Percentiles rank a stretch among this genome's conserved stretches.
phyloP scores from a whole-genome alignment of 2,329 filamentous ascomycete species.

The Neoscytalidium dimidiatum region DNA sequence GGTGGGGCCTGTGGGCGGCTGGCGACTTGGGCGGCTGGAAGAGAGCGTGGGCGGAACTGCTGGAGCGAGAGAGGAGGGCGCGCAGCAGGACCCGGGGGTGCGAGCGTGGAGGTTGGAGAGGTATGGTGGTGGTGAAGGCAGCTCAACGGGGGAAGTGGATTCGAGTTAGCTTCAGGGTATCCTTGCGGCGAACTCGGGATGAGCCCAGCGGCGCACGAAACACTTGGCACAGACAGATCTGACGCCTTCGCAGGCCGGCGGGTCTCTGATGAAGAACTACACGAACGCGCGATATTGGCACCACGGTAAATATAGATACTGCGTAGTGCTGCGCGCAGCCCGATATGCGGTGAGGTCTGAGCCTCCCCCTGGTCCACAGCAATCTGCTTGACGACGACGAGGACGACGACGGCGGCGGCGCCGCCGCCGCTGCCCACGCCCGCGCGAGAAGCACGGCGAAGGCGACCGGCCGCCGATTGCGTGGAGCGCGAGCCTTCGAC shows the following conservation, averaged over 20 bases:
- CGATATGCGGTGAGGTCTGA: constrained; percentile 17
- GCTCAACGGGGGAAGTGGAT: constrained; percentile 13
- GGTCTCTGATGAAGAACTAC: constrained; percentile 19
- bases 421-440: background rate
- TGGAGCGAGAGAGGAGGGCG: constrained; percentile 10
- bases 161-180: constrained; percentile 17
- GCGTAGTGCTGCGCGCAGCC: constrained; percentile 1
- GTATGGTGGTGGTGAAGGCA: constrained; percentile 1
- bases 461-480: constrained; percentile 7
- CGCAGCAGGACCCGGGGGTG: constrained; percentile 11
- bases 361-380: constrained; percentile 19
- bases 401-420: background rate
- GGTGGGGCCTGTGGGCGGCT: background rate
- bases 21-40: background rate
- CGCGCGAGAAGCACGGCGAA: background rate
- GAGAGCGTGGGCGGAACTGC: constrained; percentile 14
- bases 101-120: background rate
- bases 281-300: constrained; percentile 14
- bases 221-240: constrained; percentile 18
- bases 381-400: constrained; percentile 6
- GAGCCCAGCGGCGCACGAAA: constrained; percentile 17
- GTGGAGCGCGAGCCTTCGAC: constrained; percentile 1
- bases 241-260: constrained; percentile 9
- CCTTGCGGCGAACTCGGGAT: constrained; percentile 14
- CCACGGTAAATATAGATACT: constrained; percentile 20